phyloP scores from a whole-genome alignment of 768 basidiomycete genomes.

The Chlorophyllum brunneum region DNA sequence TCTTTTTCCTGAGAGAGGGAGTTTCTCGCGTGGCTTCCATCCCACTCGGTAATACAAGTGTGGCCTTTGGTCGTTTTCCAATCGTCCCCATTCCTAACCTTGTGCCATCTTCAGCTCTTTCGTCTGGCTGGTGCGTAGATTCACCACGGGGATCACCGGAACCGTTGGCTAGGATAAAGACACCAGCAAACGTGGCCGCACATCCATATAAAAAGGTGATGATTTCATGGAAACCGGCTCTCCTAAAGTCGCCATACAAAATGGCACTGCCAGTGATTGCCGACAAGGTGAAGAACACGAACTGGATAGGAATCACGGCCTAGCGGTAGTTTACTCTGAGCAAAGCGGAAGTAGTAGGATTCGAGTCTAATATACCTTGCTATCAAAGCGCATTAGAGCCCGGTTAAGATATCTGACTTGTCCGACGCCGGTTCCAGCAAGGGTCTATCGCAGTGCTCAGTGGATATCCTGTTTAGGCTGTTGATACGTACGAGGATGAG shows the following conservation, averaged over 20 bases:
- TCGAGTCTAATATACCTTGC: conserved; percentile 53
- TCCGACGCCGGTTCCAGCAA: conserved; percentile 70
- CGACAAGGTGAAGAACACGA: conserved; percentile 90
- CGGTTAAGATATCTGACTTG: conserved; percentile 83
- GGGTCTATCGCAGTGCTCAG: conserved; percentile 40
- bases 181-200: conserved; percentile 84
- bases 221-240: conserved; percentile 75
- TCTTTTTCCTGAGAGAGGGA: conserved; percentile 46
- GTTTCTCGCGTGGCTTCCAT: conserved; percentile 29
- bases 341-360: background rate
- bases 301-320: conserved; percentile 93
- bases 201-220: conserved; percentile 86
- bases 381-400: conserved; percentile 90
- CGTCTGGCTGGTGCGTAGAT: conserved; percentile 24
- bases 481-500: conserved; percentile 55
- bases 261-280: conserved; percentile 92
- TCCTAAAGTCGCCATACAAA: conserved; percentile 90
- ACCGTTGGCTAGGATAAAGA: conserved; percentile 71
- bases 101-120: conserved; percentile 18
- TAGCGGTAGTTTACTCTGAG: conserved; percentile 22
- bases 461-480: background rate
- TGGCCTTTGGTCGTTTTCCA: conserved; percentile 37
- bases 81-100: conserved; percentile 29
- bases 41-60: conserved; percentile 47
- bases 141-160: conserved; percentile 23